Percentiles rank a stretch among this genome's conserved stretches.
These are phyloP conservation scores for Phaffia rhodozyma DNA, from an alignment of 1,284 basidiomycete genomes.

Conservation along the genomic window DNA sequence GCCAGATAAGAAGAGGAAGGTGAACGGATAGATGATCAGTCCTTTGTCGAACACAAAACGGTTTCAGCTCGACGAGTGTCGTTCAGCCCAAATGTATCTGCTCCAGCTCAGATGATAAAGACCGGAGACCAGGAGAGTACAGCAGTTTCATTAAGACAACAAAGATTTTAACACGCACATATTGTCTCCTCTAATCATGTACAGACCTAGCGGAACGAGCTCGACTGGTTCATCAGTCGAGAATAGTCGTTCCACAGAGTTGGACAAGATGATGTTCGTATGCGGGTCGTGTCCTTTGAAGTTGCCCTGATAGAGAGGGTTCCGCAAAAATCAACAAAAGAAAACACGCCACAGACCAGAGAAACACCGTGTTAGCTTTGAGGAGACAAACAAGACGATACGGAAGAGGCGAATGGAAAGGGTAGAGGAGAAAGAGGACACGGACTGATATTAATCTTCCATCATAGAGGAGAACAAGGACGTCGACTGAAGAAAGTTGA, in stretches of 20 bases:
- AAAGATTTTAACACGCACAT: slow-evolving; percentile 48
- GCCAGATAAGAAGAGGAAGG: neutral
- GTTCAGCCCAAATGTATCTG: neutral
- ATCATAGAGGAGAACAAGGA: slow-evolving; percentile 80
- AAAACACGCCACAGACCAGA: neutral
- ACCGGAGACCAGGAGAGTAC: neutral
- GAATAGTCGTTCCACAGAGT: slow-evolving; percentile 81
- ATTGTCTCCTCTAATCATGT: slow-evolving; percentile 95
- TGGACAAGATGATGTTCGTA: slow-evolving; percentile 82
- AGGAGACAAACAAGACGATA: neutral
- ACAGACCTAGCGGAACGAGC: slow-evolving; percentile 88
- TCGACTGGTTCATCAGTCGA: slow-evolving; percentile 82
- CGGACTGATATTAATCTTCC: slow-evolving; percentile 72
- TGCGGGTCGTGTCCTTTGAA: slow-evolving; percentile 85
- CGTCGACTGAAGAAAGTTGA: slow-evolving; percentile 47
- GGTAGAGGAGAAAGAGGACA: slow-evolving; percentile 20
- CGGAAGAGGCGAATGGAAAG: slow-evolving; percentile 2
- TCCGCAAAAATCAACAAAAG: neutral
- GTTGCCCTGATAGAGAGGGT: slow-evolving; percentile 48
- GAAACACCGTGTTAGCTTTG: slow-evolving; percentile 3
- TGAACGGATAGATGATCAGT: neutral
- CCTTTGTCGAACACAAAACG: neutral
- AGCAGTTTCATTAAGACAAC: no score
- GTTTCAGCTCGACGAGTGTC: neutral
- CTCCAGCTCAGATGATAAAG: neutral